phyloP scores from a whole-genome alignment of 208 protist genomes.

The Trypanosoma brucei region DNA sequence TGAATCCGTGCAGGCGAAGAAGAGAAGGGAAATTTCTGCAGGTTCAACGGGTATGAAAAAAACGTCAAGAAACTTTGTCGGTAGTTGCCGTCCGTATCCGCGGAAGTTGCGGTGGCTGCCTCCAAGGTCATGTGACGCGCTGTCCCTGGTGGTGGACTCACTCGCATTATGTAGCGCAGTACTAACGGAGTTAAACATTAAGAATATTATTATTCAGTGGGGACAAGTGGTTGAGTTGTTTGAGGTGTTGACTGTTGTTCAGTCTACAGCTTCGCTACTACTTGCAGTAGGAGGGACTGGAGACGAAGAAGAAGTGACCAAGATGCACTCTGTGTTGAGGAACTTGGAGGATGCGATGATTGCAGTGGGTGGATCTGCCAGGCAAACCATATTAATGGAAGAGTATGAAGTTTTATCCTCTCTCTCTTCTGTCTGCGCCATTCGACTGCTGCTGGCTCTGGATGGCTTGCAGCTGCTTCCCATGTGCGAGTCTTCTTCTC shows the following conservation, averaged over 20 bases:
- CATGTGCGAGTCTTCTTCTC: constrained; percentile 15
- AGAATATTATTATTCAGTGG: constrained; percentile 18
- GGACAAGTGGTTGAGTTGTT: constrained; percentile 35
- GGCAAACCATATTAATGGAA: constrained; percentile 22
- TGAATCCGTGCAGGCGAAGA: background rate
- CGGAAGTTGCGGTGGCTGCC: constrained; percentile 60
- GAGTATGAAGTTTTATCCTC: background rate
- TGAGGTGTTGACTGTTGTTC: constrained; percentile 47
- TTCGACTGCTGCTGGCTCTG: constrained; percentile 39
- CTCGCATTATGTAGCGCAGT: constrained; percentile 50
- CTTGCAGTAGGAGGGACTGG: constrained; percentile 22
- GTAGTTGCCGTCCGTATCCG: background rate
- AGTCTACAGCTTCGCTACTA: constrained; percentile 42
- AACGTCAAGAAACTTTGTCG: background rate
- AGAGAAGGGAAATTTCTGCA: background rate
- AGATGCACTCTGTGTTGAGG: constrained; percentile 28
- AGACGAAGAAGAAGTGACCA: background rate
- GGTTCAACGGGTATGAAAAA: background rate
- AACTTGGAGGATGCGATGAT: constrained; percentile 38
- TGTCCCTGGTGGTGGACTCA: constrained; percentile 51
- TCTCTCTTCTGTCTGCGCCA: constrained; percentile 21
- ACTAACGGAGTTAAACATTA: constrained; percentile 35
- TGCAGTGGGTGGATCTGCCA: constrained; percentile 21
- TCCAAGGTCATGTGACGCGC: constrained; percentile 34
- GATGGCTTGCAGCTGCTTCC: constrained; percentile 41